These are phyloP conservation scores for Calycina herbarum DNA, from an alignment of 2,329 filamentous ascomycete genomes.

Conservation along the genomic window DNA sequence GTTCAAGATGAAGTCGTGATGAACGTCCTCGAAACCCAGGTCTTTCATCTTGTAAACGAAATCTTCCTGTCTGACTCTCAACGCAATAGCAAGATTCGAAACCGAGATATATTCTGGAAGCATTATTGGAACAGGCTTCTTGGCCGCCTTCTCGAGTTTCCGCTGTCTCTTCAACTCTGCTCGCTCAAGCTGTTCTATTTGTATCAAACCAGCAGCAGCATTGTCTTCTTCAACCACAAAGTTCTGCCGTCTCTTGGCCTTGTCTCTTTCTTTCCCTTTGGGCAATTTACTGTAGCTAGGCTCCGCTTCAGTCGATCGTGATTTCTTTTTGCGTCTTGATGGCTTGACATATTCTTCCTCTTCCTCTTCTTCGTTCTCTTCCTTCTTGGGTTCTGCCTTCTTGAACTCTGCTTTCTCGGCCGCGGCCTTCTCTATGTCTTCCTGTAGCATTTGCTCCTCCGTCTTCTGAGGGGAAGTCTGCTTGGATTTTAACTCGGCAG, in stretches of 20 bases:
- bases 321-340: constrained; percentile 8
- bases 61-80: constrained; percentile 68
- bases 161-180: constrained; percentile 45
- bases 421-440: background rate
- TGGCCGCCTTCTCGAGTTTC: constrained; percentile 43
- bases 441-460: background rate
- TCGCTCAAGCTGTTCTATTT: constrained; percentile 35
- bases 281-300: constrained; percentile 22
- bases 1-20: constrained; percentile 81
- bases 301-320: background rate
- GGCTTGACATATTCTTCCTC: constrained; percentile 10
- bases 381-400: background rate
- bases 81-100: constrained; percentile 72
- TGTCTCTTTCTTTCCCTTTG: constrained; percentile 34
- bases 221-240: constrained; percentile 35
- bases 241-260: constrained; percentile 32
- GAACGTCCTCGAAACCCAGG: constrained; percentile 86
- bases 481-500: background rate
- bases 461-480: background rate
- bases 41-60: constrained; percentile 77
- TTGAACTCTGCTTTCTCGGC: background rate
- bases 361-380: constrained; percentile 1
- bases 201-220: constrained; percentile 32
- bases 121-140: constrained; percentile 57
- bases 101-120: constrained; percentile 92